Evolutionary conservation across 495 filamentous ascomycete genomes (phyloP).

Genomic region (Aspergillus funiculosus): DNA sequence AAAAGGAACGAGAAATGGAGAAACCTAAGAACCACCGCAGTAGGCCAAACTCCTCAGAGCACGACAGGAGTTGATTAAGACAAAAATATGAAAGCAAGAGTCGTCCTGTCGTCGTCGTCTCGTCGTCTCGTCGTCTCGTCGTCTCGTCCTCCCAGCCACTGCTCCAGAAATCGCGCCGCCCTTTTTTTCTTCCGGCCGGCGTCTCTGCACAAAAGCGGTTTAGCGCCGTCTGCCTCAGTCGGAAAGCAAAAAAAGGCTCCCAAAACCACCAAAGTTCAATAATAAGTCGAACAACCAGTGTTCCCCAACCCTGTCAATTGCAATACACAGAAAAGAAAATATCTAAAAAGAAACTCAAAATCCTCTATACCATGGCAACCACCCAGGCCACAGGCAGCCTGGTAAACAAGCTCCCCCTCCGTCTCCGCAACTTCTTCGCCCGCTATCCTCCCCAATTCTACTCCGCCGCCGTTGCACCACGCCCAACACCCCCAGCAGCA

Average conservation of each 20-base stretch:
- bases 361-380: constrained; percentile 28
- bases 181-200: constrained; percentile 18
- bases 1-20: background rate
- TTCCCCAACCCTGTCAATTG: no score
- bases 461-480: constrained; percentile 37
- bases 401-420: constrained; percentile 47
- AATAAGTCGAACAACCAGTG: background rate
- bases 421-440: constrained; percentile 81
- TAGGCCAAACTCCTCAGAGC: no score
- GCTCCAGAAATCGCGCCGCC: constrained; percentile 8
- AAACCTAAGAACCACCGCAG: no score
- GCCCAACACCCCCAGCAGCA: constrained; percentile 25
- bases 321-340: no score
- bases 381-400: constrained; percentile 9
- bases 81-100: no score
- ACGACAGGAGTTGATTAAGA: no score
- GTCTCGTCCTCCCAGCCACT: constrained; percentile 9
- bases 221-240: constrained; percentile 21
- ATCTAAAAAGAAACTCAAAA: no score
- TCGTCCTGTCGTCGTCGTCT: background rate
- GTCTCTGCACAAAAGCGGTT: constrained; percentile 13
- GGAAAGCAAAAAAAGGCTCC: constrained; percentile 5
- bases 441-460: constrained; percentile 68
- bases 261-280: background rate
- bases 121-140: no score